These are phyloP conservation scores for Cyberlindnera meyerae DNA, from an alignment of 805 yeast genomes.

Conservation along the genomic window DNA sequence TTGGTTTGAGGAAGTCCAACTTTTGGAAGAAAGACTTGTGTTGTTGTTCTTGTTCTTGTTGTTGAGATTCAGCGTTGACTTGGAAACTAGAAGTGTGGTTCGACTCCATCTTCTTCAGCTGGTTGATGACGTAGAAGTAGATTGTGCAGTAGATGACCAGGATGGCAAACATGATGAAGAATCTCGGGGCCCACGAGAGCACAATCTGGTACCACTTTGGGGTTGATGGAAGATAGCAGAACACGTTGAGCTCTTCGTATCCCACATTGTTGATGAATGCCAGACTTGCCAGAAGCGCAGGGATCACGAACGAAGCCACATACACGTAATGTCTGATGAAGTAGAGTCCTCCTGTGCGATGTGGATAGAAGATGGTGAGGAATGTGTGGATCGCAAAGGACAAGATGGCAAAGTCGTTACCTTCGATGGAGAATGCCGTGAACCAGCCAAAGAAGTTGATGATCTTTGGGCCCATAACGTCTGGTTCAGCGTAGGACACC, in stretches of 20 bases:
- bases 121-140: slow-evolving; percentile 64
- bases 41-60: too few relatives aligned
- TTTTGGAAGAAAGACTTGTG: neutral
- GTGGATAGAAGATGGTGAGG: slow-evolving; percentile 63
- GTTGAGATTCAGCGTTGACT: neutral
- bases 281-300: slow-evolving; percentile 63
- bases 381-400: slow-evolving; percentile 82
- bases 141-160: slow-evolving; percentile 62
- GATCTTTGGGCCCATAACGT: slow-evolving; percentile 23
- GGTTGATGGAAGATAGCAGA: slow-evolving; percentile 72
- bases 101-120: slow-evolving; percentile 28
- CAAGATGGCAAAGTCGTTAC: slow-evolving; percentile 79
- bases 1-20: neutral
- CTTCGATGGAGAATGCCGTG: slow-evolving; percentile 76
- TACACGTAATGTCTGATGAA: slow-evolving; percentile 54
- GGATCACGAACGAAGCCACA: slow-evolving; percentile 51
- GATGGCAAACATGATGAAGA: slow-evolving; percentile 57
- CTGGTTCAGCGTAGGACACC: slow-evolving; percentile 48
- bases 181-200: slow-evolving; percentile 80
- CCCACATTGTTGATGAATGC: slow-evolving; percentile 59
- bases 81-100: slow-evolving; percentile 1
- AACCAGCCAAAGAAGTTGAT: slow-evolving; percentile 53
- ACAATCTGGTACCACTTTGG: slow-evolving; percentile 73
- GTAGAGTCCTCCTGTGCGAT: slow-evolving; percentile 65
- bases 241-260: slow-evolving; percentile 58